These are phyloP conservation scores for Anacardium occidentale DNA, from an alignment of 345 rosid species.

Conservation along the genomic window DNA sequence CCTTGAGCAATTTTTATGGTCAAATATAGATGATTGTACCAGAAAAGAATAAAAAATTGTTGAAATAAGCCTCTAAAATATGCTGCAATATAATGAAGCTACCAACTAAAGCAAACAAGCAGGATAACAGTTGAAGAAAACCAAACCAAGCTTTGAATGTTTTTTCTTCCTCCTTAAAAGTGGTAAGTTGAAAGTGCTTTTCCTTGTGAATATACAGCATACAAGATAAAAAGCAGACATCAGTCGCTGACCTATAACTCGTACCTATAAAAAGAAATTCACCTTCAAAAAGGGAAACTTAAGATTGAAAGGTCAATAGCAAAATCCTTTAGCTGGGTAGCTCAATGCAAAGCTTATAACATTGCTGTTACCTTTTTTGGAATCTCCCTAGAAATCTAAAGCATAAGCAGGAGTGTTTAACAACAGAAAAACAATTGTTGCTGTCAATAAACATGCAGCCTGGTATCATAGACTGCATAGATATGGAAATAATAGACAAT, in stretches of 20 bases:
- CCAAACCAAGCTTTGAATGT: neutral
- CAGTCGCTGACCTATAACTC: neutral
- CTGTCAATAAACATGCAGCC: neutral
- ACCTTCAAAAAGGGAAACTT: too few species aligned
- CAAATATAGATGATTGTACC: neutral
- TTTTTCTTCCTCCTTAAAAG: neutral
- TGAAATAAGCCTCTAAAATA: neutral
- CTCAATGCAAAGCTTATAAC: too few species aligned
- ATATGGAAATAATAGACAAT: conserved; percentile 5
- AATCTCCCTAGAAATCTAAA: too few species aligned
- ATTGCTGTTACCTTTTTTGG: too few species aligned
- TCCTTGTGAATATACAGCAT: neutral
- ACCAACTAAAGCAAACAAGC: neutral
- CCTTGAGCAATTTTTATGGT: neutral
- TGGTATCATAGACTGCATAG: neutral
- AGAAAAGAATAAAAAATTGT: neutral
- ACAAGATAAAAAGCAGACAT: neutral
- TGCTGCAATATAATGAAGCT: neutral
- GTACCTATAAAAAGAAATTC: too few species aligned
- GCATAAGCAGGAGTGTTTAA: neutral
- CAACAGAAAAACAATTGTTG: neutral
- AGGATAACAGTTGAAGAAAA: neutral
- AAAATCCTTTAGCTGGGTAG: too few species aligned
- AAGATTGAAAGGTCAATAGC: too few species aligned
- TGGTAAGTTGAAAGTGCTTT: neutral